These are phyloP conservation scores for Xylaria acuta DNA, from an alignment of 495 filamentous ascomycete genomes.

Conservation along the genomic window DNA sequence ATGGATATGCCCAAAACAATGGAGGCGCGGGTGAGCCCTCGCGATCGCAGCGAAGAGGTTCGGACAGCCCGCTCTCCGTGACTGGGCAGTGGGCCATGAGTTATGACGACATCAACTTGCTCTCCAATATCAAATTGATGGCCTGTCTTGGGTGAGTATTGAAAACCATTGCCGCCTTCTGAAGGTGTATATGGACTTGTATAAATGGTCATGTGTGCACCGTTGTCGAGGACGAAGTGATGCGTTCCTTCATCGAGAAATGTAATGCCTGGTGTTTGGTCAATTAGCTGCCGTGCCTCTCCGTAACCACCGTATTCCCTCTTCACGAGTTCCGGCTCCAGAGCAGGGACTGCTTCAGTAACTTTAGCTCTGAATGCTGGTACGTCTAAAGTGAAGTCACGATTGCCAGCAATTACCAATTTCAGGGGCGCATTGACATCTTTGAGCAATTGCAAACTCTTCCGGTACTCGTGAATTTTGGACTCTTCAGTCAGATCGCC, in stretches of 20 bases:
- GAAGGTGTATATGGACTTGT: constrained; percentile 73
- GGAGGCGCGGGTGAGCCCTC: constrained; percentile 60
- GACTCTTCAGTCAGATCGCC: constrained; percentile 76
- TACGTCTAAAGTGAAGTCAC: constrained; percentile 74
- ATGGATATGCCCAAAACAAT: constrained; percentile 81
- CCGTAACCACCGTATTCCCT: constrained; percentile 35
- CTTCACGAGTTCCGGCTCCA: constrained; percentile 32
- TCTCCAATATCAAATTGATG: constrained; percentile 56
- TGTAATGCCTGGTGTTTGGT: constrained; percentile 60
- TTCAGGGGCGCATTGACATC: constrained; percentile 70
- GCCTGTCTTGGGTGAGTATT: constrained; percentile 60
- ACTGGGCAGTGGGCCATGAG: constrained; percentile 72
- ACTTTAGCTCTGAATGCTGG: constrained; percentile 39
- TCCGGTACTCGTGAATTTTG: constrained; percentile 59
- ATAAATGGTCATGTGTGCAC: constrained; percentile 68
- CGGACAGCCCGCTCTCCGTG: constrained; percentile 61
- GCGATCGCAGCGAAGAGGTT: constrained; percentile 64
- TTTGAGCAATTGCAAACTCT: constrained; percentile 60
- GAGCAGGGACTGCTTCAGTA: constrained; percentile 17
- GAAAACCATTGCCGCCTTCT: constrained; percentile 65
- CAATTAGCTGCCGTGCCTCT: constrained; percentile 34
- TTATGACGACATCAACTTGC: constrained; percentile 69
- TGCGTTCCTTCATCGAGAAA: constrained; percentile 73
- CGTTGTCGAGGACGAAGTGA: constrained; percentile 62
- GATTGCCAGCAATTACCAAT: constrained; percentile 82